These are phyloP conservation scores for Beauveria varroae DNA, from an alignment of 2,329 filamentous ascomycete species.

Conservation along the genomic window DNA sequence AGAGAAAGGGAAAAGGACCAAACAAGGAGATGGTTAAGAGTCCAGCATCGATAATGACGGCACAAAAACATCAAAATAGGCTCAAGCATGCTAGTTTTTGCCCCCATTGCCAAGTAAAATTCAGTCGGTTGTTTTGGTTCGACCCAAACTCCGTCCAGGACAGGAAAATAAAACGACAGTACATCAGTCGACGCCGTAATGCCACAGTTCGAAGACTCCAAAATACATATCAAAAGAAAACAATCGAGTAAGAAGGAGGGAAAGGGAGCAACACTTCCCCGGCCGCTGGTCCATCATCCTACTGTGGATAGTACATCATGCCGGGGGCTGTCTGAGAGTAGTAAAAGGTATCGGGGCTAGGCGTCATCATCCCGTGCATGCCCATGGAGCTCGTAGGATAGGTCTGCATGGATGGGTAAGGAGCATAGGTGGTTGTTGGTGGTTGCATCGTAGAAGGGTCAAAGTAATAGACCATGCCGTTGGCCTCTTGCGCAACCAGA, in stretches of 20 bases:
- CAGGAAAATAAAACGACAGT: background rate
- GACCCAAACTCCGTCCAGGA: background rate
- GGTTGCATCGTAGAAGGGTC: conserved; percentile 66
- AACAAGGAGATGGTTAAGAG: background rate
- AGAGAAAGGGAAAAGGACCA: conserved; percentile 9
- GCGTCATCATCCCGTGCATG: conserved; percentile 76
- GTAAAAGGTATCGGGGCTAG: conserved; percentile 62
- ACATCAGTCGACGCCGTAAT: background rate
- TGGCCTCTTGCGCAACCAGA: conserved; percentile 74
- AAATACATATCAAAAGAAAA: background rate
- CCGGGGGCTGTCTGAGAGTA: conserved; percentile 50
- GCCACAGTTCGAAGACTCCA: background rate
- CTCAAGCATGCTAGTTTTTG: background rate
- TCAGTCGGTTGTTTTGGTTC: background rate
- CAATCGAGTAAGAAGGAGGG: background rate
- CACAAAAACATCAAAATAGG: conserved; percentile 6
- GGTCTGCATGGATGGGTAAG: conserved; percentile 40
- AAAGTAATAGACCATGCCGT: conserved; percentile 95
- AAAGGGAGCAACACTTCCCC: background rate
- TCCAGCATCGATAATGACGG: conserved; percentile 8
- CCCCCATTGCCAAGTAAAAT: conserved; percentile 2
- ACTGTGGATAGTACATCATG: conserved; percentile 56
- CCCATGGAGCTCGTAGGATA: conserved; percentile 55
- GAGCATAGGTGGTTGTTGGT: conserved; percentile 40
- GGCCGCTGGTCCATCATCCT: conserved; percentile 24